Evolutionary conservation across 1,139 yeast species (phyloP).

Genomic region (Candida sanyaensis): DNA sequence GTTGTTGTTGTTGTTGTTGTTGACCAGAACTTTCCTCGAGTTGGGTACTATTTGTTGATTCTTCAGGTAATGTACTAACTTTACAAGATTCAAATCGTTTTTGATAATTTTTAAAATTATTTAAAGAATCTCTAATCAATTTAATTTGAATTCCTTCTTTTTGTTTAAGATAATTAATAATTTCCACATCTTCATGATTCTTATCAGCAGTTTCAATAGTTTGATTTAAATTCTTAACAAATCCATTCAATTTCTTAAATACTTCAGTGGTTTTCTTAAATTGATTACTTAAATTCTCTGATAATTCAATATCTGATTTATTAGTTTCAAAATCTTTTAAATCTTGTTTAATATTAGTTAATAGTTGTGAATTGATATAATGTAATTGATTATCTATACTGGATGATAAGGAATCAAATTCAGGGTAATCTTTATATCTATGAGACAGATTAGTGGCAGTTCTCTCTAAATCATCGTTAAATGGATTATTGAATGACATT

Average conservation of each 20-base stretch:
- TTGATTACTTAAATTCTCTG: conserved; percentile 21
- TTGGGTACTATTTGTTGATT: conserved; percentile 17
- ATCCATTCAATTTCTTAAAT: conserved; percentile 33
- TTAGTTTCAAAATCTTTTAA: conserved; percentile 14
- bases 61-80: conserved; percentile 11
- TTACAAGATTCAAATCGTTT: conserved; percentile 38
- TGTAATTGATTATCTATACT: conserved; percentile 35
- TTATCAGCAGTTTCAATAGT: conserved; percentile 31
- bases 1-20: conserved; percentile 29
- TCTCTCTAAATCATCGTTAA: conserved; percentile 33
- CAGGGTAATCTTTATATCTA: conserved; percentile 44
- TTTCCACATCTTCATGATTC: conserved; percentile 44
- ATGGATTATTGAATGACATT: conserved; percentile 39
- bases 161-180: conserved; percentile 38
- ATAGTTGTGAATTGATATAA: conserved; percentile 31
- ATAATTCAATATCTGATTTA: conserved; percentile 14
- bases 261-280: conserved; percentile 30
- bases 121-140: conserved; percentile 39
- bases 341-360: conserved; percentile 17
- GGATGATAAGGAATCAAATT: conserved; percentile 36
- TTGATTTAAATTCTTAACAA: conserved; percentile 30
- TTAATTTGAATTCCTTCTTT: conserved; percentile 43
- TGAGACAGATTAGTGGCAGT: conserved; percentile 16
- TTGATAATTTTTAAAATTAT: conserved; percentile 68
- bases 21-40: conserved; percentile 14